Base-by-base conservation (phyloP, 116 monocot genomes). In the Zostera marina region DNA sequence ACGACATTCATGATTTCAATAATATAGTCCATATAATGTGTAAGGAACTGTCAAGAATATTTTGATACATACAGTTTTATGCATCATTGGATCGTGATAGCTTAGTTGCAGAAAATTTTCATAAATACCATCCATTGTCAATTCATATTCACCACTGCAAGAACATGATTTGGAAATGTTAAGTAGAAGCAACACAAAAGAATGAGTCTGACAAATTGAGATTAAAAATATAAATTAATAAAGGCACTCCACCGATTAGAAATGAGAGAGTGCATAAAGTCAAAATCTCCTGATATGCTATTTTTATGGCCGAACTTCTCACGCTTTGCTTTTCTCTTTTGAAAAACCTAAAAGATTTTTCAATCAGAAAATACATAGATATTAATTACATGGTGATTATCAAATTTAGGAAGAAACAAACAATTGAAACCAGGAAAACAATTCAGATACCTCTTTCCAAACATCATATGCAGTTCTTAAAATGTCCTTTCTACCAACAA, bases 11-110 rank as follows among this genome's bases (percentile, higher is more conserved):
- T 48, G 23, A 19, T 62, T 13, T 25, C 48, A n/a, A 48, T n/a
- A 48, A 48, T 48, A 48, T 16, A 19, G 6, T 48, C 21, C 12
- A 43, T 22, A 62, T 15, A 21, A 47, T 46, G 43, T 6, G 8
- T 17, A 59, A 7, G 17, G 40, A 59, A 19, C 7, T 4, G 15
- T 16, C n/a, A 8, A 55, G 44, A 49, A 21, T 4, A 62, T n/a
- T 46, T 21, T 38, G 44, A 65, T 32, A 81, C 80, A 62, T 40
- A 94, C 94, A 42, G 91, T 98, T 66, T 98, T 98, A 56, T 67
- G 67, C 86, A 98, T 79, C 75, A 80, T 47, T 49, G 98, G 98
- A 66, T 98, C 98, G 63, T 86, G 91, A 79, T 90, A 98, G 59
- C 73, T 68, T 40, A 98, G 64, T 10, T 68, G 69, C 44, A 85